phyloP scores from a whole-genome alignment of 352 stramenopile genomes.

The Phytophthora pinifolia region DNA sequence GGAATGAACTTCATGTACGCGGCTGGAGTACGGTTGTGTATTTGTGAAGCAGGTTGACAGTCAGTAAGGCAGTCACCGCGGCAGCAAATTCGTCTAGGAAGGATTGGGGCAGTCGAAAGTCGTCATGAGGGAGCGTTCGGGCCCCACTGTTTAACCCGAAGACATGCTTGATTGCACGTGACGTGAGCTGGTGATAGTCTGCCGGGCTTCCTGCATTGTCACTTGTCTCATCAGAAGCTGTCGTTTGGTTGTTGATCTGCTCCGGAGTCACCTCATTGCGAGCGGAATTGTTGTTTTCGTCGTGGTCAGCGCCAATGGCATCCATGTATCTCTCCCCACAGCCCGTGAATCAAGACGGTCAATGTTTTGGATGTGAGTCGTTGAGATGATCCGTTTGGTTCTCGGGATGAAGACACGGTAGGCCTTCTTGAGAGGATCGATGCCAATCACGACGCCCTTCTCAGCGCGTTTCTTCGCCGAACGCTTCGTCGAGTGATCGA shows the following conservation, averaged over 20 bases:
- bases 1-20: too few relatives aligned
- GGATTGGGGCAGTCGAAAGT: slow-evolving; percentile 2
- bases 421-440: slow-evolving; percentile 4
- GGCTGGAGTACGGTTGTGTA: too few relatives aligned
- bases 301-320: background rate
- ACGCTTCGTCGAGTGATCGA: background rate
- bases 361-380: slow-evolving; percentile 1
- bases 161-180: background rate
- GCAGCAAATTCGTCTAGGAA: slow-evolving; percentile 4
- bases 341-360: background rate
- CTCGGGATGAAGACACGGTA: background rate
- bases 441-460: slow-evolving; percentile 1
- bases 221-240: background rate
- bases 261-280: too few relatives aligned
- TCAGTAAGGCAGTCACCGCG: background rate
- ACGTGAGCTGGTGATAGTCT: background rate
- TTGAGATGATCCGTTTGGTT: slow-evolving; percentile 7
- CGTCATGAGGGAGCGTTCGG: background rate
- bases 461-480: slow-evolving; percentile 9
- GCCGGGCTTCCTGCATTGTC: background rate
- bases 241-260: background rate
- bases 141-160: slow-evolving; percentile 4
- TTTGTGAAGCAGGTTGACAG: background rate
- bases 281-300: background rate
- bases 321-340: slow-evolving; percentile 3